Base-by-base conservation (phyloP, 108 stramenopile genomes). In the Mediolabrus comicus region DNA sequence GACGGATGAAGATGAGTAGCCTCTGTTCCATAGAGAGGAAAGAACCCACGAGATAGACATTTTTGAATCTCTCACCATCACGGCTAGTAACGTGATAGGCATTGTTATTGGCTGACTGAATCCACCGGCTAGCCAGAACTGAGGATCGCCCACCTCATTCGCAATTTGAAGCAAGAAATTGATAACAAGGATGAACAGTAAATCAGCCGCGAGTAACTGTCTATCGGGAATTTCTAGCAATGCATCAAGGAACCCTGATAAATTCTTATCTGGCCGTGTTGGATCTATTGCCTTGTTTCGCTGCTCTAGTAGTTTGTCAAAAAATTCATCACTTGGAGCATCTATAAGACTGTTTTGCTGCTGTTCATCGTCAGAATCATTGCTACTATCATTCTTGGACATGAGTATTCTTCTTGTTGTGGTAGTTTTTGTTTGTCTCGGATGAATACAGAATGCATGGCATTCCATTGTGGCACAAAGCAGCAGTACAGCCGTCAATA, bases 61-160 rank as follows among this genome's bases (percentile, higher is more conserved):
- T 32, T 77, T 77, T 3, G 68, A 69, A 19, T 77, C 76, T 59
- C 76, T 64, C 3, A 77, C 76, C 9, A 77, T 31, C 6, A 77
- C 28, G 4, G 63, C 63, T 33, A 70, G 30, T 2, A 77, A 34
- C 1, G 76, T 65, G 22, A 69, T 69, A 22, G 76, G 76, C 59
- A 77, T 69, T 28, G 86, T 72, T 10, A 87, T 54, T 3, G 84
- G 83, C 62, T 90, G 88, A 54, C 71, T 54, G 81, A 83, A 90
- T 0, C 88, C 88, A 14, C 88, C 88, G 36, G 67, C 76, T 1
- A 63, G 27, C 68, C 78, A 73, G 73, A 91, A 91, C 9, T 33
- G 67, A 4, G 83, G 72, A 59, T 79, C 82, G 58, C 69, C 56
- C 0, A 77, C 36, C 12, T 77, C 69, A 24, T 65, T 67, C 11